These are phyloP conservation scores for Backusella tarrabulga DNA, from an alignment of 192 early-diverging fungal species.

Conservation along the genomic window DNA sequence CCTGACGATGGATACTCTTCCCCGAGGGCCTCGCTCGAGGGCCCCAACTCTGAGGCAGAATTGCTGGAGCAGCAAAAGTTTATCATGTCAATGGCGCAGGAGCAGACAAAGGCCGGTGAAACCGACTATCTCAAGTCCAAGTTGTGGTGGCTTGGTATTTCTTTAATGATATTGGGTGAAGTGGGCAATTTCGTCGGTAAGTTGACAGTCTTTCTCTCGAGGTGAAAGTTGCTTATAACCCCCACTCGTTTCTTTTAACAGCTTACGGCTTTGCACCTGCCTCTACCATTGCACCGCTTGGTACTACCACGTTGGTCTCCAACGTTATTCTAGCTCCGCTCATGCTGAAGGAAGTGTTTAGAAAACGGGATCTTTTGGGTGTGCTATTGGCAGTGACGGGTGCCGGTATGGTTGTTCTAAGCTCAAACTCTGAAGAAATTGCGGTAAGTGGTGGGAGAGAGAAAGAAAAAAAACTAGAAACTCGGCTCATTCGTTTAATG, in stretches of 20 bases:
- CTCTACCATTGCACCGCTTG: conserved; percentile 69
- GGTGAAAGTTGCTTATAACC: too few species aligned
- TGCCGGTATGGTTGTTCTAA: conserved; percentile 60
- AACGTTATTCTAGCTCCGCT: conserved; percentile 73
- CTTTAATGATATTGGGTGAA: conserved; percentile 63
- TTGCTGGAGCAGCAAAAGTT: conserved; percentile 19
- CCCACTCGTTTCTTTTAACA: neutral
- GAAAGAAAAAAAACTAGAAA: too few species aligned
- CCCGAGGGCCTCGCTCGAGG: conserved; percentile 29
- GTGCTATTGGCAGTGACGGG: conserved; percentile 62
- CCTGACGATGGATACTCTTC: conserved; percentile 44
- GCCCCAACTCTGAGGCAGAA: neutral
- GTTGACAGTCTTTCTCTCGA: neutral
- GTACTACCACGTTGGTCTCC: conserved; percentile 68
- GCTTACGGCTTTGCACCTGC: conserved; percentile 78
- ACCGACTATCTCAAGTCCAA: conserved; percentile 51
- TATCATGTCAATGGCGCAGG: conserved; percentile 28
- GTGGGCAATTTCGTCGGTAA: conserved; percentile 47
- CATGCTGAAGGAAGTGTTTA: conserved; percentile 61
- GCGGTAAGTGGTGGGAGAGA: conserved; percentile 31
- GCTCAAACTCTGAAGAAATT: conserved; percentile 55
- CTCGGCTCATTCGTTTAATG: neutral
- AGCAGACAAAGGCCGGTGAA: conserved; percentile 17
- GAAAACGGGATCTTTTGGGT: conserved; percentile 59
- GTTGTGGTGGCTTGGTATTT: conserved; percentile 70